Conservation (phyloP, 345 rosid genomes). For the Viola odorata region DNA sequence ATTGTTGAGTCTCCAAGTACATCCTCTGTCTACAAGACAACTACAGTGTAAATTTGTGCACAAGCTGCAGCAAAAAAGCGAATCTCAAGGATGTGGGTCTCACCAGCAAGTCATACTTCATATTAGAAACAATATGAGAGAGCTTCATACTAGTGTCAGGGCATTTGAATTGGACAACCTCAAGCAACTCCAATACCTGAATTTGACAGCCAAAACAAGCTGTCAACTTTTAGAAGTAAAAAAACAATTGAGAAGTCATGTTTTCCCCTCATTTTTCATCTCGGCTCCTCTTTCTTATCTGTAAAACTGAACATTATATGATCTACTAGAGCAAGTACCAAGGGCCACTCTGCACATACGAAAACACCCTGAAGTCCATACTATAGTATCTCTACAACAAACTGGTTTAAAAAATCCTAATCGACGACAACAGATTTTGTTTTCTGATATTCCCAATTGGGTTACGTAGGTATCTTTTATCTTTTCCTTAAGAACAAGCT, state of each 20-base stretch:
- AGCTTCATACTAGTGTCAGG: slow-evolving; percentile 71
- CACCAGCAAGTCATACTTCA: slow-evolving; percentile 69
- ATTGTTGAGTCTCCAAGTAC: slow-evolving; percentile 61
- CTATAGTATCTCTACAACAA: too few species aligned
- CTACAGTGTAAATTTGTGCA: slow-evolving; percentile 11
- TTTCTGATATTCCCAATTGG: too few species aligned
- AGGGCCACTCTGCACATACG: too few species aligned
- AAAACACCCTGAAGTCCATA: too few species aligned
- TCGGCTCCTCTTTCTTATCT: not conserved
- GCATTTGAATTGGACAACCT: slow-evolving; percentile 73
- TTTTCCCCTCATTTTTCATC: not conserved
- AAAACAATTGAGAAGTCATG: slow-evolving; percentile 10
- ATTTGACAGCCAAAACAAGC: slow-evolving; percentile 16
- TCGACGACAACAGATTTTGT: too few species aligned
- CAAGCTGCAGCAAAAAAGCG: slow-evolving; percentile 1
- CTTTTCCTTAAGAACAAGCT: too few species aligned
- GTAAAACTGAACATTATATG: not conserved
- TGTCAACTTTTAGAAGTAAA: slow-evolving; percentile 3
- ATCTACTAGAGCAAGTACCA: too few species aligned
- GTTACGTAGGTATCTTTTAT: too few species aligned
- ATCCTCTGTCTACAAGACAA: slow-evolving; percentile 58
- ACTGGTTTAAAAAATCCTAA: too few species aligned
- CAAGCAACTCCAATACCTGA: slow-evolving; percentile 83
- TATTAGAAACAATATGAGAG: slow-evolving; percentile 57
- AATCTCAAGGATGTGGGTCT: slow-evolving; percentile 17